Evolutionary conservation across 257 asterid genomes (phyloP).

Genomic region (Rubia yunnanensis): DNA sequence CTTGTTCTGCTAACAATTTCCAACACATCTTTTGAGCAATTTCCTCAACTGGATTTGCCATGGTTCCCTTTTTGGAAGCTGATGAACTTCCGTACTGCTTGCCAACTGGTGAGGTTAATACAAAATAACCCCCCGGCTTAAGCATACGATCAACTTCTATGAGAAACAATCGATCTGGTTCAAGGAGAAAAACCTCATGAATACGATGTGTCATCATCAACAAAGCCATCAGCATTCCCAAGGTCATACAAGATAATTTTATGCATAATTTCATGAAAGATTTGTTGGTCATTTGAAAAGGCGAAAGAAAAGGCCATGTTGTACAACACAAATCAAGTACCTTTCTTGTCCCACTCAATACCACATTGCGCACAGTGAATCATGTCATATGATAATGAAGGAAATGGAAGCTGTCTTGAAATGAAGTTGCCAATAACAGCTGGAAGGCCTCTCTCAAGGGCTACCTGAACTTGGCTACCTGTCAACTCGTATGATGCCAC

Average conservation of each 20-base stretch:
- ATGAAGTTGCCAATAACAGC: conserved; percentile 78
- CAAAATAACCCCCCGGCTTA: conserved; percentile 95
- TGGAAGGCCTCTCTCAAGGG: conserved; percentile 99
- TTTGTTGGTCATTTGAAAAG: background rate
- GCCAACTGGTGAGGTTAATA: conserved; percentile 69
- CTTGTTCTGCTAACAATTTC: conserved; percentile 70
- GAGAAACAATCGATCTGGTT: conserved; percentile 73
- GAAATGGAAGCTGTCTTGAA: conserved; percentile 82
- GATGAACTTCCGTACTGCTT: conserved; percentile 44
- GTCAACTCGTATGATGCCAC: conserved; percentile 87
- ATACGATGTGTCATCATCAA: conserved; percentile 9
- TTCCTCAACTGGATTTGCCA: conserved; percentile 51
- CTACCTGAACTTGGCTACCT: conserved; percentile 96
- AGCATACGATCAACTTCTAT: conserved; percentile 89
- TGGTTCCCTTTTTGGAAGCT: conserved; percentile 38
- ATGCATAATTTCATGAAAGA: background rate
- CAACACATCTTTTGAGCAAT: conserved; percentile 65
- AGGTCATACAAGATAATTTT: background rate
- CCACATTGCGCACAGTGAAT: conserved; percentile 96
- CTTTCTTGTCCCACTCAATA: conserved; percentile 87
- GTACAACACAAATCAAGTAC: conserved; percentile 27
- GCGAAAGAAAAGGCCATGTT: background rate
- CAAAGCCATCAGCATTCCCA: background rate
- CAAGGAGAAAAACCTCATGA: conserved; percentile 23
- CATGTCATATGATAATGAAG: conserved; percentile 92